These are phyloP conservation scores for Furcasterigmium furcatum DNA, from an alignment of 2,329 filamentous ascomycete species.

Conservation along the genomic window DNA sequence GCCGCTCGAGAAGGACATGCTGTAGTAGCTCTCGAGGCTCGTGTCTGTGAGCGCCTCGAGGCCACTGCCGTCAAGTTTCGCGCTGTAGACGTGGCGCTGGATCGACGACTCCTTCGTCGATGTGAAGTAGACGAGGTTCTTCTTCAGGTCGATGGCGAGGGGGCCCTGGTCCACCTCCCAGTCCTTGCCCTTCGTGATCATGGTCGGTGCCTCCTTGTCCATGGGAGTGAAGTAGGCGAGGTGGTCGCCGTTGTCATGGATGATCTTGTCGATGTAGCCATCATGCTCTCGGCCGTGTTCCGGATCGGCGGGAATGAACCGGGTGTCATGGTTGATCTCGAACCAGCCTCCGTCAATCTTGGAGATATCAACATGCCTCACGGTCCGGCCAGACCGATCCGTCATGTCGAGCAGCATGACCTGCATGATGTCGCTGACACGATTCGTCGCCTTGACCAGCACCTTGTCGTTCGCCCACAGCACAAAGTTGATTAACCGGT, in stretches of 20 bases:
- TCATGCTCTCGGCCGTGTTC: conserved; percentile 72
- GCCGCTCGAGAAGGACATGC: conserved; percentile 77
- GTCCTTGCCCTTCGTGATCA: conserved; percentile 75
- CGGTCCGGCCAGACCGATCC: conserved; percentile 69
- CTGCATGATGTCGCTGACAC: conserved; percentile 87
- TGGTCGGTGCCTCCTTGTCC: conserved; percentile 74
- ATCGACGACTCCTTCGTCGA: conserved; percentile 84
- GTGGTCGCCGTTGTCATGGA: conserved; percentile 85
- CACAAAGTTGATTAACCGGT: conserved; percentile 89
- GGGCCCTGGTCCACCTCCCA: conserved; percentile 93
- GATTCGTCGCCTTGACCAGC: conserved; percentile 87
- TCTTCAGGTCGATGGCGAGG: conserved; percentile 77
- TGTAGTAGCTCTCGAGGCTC: conserved; percentile 72
- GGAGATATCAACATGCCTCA: conserved; percentile 75
- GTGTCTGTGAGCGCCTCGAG: conserved; percentile 73
- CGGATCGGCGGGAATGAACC: conserved; percentile 81
- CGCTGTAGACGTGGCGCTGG: conserved; percentile 88
- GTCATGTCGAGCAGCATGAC: conserved; percentile 81
- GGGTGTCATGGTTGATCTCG: conserved; percentile 84
- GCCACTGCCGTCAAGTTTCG: conserved; percentile 75
- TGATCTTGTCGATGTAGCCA: conserved; percentile 89
- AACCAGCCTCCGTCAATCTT: conserved; percentile 96
- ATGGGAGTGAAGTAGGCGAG: conserved; percentile 90
- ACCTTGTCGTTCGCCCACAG: conserved; percentile 86
- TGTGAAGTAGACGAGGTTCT: conserved; percentile 88